A percentile compares a stretch with the other conserved stretches of the same genome.
Evolutionary conservation across 306 rosid species (phyloP).

Genomic region (Cyamopsis tetragonoloba): DNA sequence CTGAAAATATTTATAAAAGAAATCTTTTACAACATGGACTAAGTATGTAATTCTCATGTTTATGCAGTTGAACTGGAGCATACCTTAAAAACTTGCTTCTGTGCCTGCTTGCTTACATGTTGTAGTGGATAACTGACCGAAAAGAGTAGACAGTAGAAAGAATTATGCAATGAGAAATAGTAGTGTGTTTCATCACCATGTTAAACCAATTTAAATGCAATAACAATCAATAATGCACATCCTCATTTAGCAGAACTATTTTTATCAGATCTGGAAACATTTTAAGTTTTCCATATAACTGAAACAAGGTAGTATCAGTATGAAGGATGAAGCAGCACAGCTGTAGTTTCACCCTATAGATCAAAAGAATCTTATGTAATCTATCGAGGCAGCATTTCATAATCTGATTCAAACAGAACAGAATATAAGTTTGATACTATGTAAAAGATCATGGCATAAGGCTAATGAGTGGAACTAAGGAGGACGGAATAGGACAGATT

Average conservation of each 20-base stretch:
- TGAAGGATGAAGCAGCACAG: constrained; percentile 5
- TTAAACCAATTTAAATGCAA: constrained; percentile 1
- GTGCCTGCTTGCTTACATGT: constrained; percentile 13
- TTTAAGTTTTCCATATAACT: neutral
- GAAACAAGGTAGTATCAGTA: no score
- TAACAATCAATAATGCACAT: neutral
- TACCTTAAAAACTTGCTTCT: constrained; percentile 23
- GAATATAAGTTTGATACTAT: no score
- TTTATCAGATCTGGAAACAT: neutral
- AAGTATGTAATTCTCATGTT: constrained; percentile 11
- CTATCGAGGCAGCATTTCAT: no score
- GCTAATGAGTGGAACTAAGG: no score
- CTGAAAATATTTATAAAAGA: constrained; percentile 29
- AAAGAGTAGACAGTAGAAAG: neutral
- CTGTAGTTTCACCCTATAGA: neutral
- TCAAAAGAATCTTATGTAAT: neutral
- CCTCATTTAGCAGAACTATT: neutral
- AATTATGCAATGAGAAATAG: neutral
- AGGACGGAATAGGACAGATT: no score
- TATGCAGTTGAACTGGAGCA: neutral
- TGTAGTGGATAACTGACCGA: constrained; percentile 30
- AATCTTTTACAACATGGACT: neutral
- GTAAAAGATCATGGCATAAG: no score
- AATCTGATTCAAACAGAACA: no score
- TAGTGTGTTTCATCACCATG: neutral